Evolutionary conservation across 208 protist species (phyloP), one percentile per base, ranked within the genome.

Genomic region (Leptomonas pyrrhocoris): DNA sequence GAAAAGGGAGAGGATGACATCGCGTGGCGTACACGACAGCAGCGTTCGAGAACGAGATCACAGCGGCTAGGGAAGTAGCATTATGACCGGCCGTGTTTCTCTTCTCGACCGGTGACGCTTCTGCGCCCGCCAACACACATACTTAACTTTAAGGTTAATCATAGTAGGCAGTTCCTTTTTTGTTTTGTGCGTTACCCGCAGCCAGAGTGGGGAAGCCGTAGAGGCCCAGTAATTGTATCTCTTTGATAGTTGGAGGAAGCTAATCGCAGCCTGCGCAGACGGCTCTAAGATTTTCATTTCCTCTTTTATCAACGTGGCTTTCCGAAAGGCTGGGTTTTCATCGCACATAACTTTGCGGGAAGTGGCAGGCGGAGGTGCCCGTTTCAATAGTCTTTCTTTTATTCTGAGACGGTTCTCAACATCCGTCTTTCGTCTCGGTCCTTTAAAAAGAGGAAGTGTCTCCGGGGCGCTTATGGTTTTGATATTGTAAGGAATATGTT

Each of bases 101-200:
- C 23, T 63, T 34, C 58, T 63, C 58, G 27, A 42, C 28, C 51
- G 43, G 38, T 51, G 42, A 63, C 43, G 23, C 38, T 8, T 51
- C 58, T 21, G 58, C 42, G 30, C 27, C 36, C 30, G 18, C 30
- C 5, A n/a, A 31, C 34, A 38, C 34, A 9, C 34, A 60, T 60
- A 46, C 36, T 45, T 30, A 31, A 21, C 0, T n/a, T 8, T 45
- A 49, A 49, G 1, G 0, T 42, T 49, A 36, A 62, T 50, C 25
- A 62, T 19, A 62, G 40, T 21, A 59, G n/a, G 34, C 28, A 49
- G 56, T 36, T 49, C 31, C 23, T 34, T 30, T 62, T 46, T 38
- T 12, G 34, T 38, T 38, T 38, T 38, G 34, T 38, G 9, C 34
- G 34, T 59, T 43, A 43, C 54, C 28, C 12, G 9, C 21, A 48